Percentiles rank a stretch among this genome's conserved stretches.
phyloP scores from a whole-genome alignment of 192 early-diverging fungal species.

The Coemansia sp. region DNA sequence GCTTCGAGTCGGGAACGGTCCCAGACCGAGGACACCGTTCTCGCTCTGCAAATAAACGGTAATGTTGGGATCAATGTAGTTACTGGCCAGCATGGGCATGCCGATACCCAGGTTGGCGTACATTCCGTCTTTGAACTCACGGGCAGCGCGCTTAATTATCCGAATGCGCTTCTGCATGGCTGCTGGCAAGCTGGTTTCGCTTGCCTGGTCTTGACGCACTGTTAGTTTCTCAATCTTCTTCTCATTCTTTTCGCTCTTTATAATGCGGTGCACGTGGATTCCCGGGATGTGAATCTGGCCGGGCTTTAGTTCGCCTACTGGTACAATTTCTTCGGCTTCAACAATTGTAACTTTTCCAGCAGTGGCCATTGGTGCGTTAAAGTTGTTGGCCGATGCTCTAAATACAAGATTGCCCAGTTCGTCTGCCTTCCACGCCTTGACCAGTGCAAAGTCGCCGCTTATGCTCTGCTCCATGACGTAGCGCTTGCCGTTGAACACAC shows the following conservation, averaged over 20 bases:
- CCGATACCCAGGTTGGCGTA: conserved; percentile 70
- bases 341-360: conserved; percentile 68
- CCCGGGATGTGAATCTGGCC: conserved; percentile 72
- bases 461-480: conserved; percentile 74
- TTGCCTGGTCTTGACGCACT: conserved; percentile 13
- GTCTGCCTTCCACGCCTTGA: conserved; percentile 81
- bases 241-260: conserved; percentile 63
- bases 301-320: conserved; percentile 61
- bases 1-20: conserved; percentile 67
- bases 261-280: conserved; percentile 67
- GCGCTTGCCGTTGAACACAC: conserved; percentile 59
- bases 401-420: conserved; percentile 68
- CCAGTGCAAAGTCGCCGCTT: conserved; percentile 65
- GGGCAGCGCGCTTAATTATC: conserved; percentile 71
- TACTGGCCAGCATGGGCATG: conserved; percentile 74
- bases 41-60: conserved; percentile 70
- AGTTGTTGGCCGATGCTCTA: conserved; percentile 67
- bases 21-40: conserved; percentile 74
- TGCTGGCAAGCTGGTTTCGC: conserved; percentile 9
- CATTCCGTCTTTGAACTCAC: conserved; percentile 74
- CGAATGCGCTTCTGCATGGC: conserved; percentile 57
- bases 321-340: conserved; percentile 74
- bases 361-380: conserved; percentile 70
- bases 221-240: conserved; percentile 65
- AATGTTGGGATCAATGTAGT: conserved; percentile 66